These are phyloP conservation scores for Microdochium paspali DNA, from an alignment of 2,329 filamentous ascomycete genomes.

Conservation along the genomic window DNA sequence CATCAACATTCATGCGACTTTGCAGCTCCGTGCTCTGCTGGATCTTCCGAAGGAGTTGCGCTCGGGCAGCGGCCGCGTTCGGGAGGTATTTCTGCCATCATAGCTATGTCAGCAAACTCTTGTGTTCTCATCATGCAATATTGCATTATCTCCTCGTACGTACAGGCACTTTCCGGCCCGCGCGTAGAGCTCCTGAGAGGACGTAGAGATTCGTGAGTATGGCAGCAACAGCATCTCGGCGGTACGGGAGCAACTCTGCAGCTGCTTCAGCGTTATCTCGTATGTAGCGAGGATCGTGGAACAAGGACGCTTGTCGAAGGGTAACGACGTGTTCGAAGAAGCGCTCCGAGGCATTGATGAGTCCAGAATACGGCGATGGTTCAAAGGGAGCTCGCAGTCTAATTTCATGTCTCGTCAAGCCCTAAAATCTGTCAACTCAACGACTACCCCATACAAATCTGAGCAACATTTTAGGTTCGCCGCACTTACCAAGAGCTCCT, in stretches of 20 bases:
- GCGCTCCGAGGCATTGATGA: conserved; percentile 44
- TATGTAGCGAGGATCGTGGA: conserved; percentile 44
- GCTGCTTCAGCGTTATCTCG: conserved; percentile 39
- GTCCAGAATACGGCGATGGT: conserved; percentile 43
- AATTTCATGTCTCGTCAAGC: conserved; percentile 48
- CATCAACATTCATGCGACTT: conserved; percentile 19
- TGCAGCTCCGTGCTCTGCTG: conserved; percentile 40
- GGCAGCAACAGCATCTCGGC: conserved; percentile 47
- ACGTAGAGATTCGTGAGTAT: conserved; percentile 50
- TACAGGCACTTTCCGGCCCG: conserved; percentile 38
- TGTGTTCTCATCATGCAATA: neutral
- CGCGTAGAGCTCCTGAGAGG: conserved; percentile 43
- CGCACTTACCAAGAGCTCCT: conserved; percentile 41
- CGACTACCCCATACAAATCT: too few species aligned
- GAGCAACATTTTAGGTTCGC: too few species aligned
- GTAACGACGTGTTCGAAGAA: conserved; percentile 52
- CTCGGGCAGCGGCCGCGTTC: conserved; percentile 42
- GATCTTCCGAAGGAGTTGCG: conserved; percentile 41
- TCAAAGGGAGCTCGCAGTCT: conserved; percentile 48
- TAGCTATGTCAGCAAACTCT: neutral
- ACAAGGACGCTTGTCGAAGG: conserved; percentile 46
- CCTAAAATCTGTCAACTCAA: conserved; percentile 18
- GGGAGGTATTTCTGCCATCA: conserved; percentile 39
- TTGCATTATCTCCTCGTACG: conserved; percentile 7
- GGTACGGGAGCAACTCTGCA: conserved; percentile 36